Base-by-base conservation (phyloP, 2,329 filamentous ascomycete species). In the Colletotrichum scovillei region DNA sequence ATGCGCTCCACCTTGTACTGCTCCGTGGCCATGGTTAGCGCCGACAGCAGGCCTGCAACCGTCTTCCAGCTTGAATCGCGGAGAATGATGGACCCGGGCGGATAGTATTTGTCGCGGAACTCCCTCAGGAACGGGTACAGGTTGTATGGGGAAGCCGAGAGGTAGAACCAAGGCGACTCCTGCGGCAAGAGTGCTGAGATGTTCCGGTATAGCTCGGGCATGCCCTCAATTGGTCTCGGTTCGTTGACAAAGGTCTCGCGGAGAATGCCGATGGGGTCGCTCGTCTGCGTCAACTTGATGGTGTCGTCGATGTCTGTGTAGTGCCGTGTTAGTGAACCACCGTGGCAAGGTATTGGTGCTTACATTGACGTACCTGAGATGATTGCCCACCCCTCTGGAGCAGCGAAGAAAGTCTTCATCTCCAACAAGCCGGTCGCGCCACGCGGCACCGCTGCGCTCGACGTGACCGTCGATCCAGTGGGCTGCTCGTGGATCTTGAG, bases 121-220 rank as follows among this genome's bases (percentile, higher is more conserved):
- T 87, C 82, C 69, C 89, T 92, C 28, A 98, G 88, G 82, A 98
- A 97, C 0, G 94, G 93, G 79, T 98, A 98, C 11, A 98, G 89
- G 78, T 97, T 98, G 86, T 98, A 98, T 0, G 96, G 96, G 0
- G 95, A 97, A 0, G 96, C 95, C 0, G 94, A 97, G 59, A 98
- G 89, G 82, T 98, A 98, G 86, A 97, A 98, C 88, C 94, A 98
- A 0, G 95, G 90, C 1, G 95, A 92, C 9, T 88, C 86, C 9
- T 88, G 79, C 1, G 86, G 84, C 28, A 92, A 78, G 4, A 86
- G 76, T 6, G 83, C 81, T 57, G 92, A 85, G 12, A 97, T 86
- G 68, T 92, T 87, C 26, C 85, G 83, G 84, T 98, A 98, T 0
- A 98, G 88, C 77, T 94, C 92, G 0, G 95, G 94, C 95, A 98